Evolutionary conservation across 2,329 filamentous ascomycete species (phyloP), one percentile per base, ranked within the genome.

Genomic region (Talaromyces amestolkiae): DNA sequence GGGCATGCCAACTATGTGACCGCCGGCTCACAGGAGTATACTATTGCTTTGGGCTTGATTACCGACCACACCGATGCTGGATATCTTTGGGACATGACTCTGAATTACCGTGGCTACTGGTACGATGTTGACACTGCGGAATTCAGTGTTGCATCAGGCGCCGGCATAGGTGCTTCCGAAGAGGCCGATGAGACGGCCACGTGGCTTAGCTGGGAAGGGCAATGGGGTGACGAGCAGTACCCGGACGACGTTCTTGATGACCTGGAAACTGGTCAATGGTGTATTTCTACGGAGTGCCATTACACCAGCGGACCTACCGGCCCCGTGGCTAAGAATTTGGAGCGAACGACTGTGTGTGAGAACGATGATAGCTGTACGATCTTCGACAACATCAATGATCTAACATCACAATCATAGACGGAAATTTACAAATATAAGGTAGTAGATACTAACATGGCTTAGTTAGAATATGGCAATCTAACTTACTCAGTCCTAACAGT

Each of bases 321-420:
- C 3, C 61, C 61, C 6, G 41, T 47, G n/a, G 61, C 33, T 19
- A 64, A 64, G 53, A 64, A 64, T 33, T 39, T 64, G 19, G 51
- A 19, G 11, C 61, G 61, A 11, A 49, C 61, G 27, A 39, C 61
- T 6, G 22, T 64, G 53, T 64, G 61, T n/a, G 15, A 64, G 24
- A 58, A 31, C 22, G 51, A 54, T 19, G 22, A 22, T 45, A 22
- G 33, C 19, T 64, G 61, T 24, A 58, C 47, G 6, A 58, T 77
- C 78, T 24, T 77, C 72, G 9, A 56, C 22, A 22, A 56, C 31
- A 56, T 56, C 27, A 37, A 56, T 56, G 31, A 56, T 37, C 22
- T 56, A 13, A 56, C 53, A 8, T 13, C 53, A 15, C 47, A 51
- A 13, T 51, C 22, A 4, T 51, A 51, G 22, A 15, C 7, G 15